phyloP scores from a whole-genome alignment of 129 eudicot genomes.

The Pseudognaphalium luteoalbum region DNA sequence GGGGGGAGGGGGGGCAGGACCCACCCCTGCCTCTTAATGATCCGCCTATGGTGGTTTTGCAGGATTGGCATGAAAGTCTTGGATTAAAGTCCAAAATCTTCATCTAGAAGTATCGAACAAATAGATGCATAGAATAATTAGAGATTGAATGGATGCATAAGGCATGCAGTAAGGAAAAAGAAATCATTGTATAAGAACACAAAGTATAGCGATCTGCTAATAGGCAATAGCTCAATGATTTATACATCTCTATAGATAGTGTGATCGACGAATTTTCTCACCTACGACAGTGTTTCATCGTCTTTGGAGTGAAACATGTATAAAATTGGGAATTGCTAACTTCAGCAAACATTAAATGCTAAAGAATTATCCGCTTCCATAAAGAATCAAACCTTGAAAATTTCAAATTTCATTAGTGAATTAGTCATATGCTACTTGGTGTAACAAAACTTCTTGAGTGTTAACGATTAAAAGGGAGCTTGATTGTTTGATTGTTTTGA shows the following conservation, averaged over 20 bases:
- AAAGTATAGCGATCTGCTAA: conserved; percentile 11
- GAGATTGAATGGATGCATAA: conserved; percentile 5
- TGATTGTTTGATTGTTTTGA: conserved; percentile 26
- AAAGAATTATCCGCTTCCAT: not conserved
- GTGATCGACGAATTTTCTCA: not conserved
- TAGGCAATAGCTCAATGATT: conserved; percentile 15
- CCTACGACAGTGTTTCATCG: not conserved
- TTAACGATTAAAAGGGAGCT: conserved; percentile 18
- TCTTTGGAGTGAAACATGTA: not conserved
- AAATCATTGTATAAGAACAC: not conserved
- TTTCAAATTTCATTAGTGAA: not conserved
- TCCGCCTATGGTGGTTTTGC: conserved; percentile 23
- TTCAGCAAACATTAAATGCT: conserved; percentile 2
- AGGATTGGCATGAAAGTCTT: not conserved
- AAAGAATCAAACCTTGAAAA: conserved; percentile 2
- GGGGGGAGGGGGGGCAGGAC: no score
- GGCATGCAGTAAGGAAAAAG: not conserved
- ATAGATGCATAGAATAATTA: not conserved
- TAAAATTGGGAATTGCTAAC: not conserved
- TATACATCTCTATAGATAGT: not conserved
- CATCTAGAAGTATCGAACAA: conserved; percentile 4
- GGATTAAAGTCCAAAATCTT: not conserved
- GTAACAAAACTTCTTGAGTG: not conserved
- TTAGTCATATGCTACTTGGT: conserved; percentile 3
- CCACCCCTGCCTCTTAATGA: no score